These are phyloP conservation scores for Cavenderia fasciculata DNA, from an alignment of 78 protist species.

Conservation along the genomic window DNA sequence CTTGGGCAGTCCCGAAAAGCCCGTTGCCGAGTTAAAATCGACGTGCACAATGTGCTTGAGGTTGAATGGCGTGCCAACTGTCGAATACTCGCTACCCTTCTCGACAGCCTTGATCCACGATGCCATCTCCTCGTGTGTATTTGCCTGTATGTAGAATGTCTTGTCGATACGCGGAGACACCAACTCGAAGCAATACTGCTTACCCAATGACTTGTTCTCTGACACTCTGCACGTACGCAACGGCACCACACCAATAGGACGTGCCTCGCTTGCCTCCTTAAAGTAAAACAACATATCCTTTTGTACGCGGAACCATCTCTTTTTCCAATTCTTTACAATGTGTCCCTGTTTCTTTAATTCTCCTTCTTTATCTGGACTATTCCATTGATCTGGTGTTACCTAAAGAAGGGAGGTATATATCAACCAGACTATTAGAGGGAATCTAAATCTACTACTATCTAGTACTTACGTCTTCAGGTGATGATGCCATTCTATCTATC, in stretches of 20 bases:
- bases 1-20: conserved; percentile 84
- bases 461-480: background rate
- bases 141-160: conserved; percentile 78
- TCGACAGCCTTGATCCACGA: conserved; percentile 79
- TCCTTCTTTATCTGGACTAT: conserved; percentile 79
- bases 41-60: conserved; percentile 80
- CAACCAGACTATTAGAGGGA: no score
- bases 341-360: conserved; percentile 82
- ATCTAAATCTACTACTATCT: background rate
- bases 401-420: no score
- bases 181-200: conserved; percentile 73
- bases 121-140: conserved; percentile 29
- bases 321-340: conserved; percentile 86
- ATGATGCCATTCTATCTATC: no score
- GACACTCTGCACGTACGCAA: conserved; percentile 38
- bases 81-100: conserved; percentile 64
- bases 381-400: conserved; percentile 66
- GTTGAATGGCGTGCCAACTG: conserved; percentile 78
- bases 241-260: conserved; percentile 77
- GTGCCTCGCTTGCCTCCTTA: conserved; percentile 28
- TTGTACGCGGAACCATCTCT: conserved; percentile 78
- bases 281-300: conserved; percentile 78
- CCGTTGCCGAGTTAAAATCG: conserved; percentile 79
- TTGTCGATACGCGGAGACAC: conserved; percentile 77
- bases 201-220: conserved; percentile 27